Evolutionary conservation across 2,329 filamentous ascomycete species (phyloP).

Genomic region (Stagonosporopsis rhizophila): DNA sequence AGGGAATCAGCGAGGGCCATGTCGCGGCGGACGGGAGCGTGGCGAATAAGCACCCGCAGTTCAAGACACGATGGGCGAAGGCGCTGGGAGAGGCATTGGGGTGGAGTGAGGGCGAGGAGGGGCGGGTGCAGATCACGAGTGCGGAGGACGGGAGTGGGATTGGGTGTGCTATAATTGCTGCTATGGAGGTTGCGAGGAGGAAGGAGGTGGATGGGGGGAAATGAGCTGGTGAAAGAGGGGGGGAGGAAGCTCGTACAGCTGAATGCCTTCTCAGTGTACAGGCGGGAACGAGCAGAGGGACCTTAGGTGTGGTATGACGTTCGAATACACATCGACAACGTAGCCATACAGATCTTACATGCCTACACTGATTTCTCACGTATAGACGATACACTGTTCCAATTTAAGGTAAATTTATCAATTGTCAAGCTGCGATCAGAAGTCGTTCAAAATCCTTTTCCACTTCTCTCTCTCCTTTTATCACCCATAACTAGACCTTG

Average conservation of each 20-base stretch:
- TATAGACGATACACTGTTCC: no score
- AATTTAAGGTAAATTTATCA: not conserved
- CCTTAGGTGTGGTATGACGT: no score
- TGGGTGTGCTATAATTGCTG: constrained; percentile 48
- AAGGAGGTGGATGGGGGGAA: not conserved
- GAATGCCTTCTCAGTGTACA: no score
- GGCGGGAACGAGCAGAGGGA: no score
- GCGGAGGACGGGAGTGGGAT: constrained; percentile 53
- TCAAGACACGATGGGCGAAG: constrained; percentile 51
- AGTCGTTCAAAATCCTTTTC: not conserved
- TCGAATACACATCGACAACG: no score
- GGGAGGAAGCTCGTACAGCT: no score
- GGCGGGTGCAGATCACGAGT: constrained; percentile 48
- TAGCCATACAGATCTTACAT: no score
- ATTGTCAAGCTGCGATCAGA: not conserved
- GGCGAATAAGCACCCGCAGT: constrained; percentile 52
- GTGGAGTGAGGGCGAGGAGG: constrained; percentile 38
- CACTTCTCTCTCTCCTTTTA: not conserved
- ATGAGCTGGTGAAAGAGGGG: no score
- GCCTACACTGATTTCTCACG: no score
- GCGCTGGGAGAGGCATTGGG: constrained; percentile 50
- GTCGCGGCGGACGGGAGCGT: constrained; percentile 51
- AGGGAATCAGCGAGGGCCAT: constrained; percentile 41
- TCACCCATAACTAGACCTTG: not conserved
- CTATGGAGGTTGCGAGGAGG: constrained; percentile 38